Base-by-base conservation (phyloP, 768 basidiomycete species). In the Trametopsis cervina region DNA sequence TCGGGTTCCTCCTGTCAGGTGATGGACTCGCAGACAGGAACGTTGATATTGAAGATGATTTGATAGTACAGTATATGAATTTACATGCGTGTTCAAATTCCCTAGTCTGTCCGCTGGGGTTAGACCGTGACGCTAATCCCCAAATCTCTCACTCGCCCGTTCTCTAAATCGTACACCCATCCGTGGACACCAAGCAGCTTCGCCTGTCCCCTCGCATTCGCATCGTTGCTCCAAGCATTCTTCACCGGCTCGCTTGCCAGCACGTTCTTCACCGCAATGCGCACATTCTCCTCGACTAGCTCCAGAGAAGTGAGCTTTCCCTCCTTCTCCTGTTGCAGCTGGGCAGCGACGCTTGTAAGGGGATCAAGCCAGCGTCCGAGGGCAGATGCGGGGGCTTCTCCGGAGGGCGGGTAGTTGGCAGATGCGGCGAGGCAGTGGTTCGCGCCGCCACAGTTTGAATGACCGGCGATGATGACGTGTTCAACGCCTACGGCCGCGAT, bases 381-480 rank as follows among this genome's bases (percentile, higher is more conserved):
- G 73, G 62, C 45, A 42, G 52, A 40, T 24, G 36, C 21, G 22
- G 47, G 40, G 22, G 24, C 24, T 9, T 11, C 39, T 10, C 39
- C 33, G 10, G n/a, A 21, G 13, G 46, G 33, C 20, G 24, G 20
- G 40, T 23, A 36, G 7, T 18, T 17, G n/a, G 24, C 38, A 47
- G 68, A 72, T 37, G 78, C 75, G 0, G 61, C 56, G 35, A 78
- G 65, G 42, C 79, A 79, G 4, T 83, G 80, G 0, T 67, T 62
- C 2, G 78, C 85, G 44, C 91, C 91, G 46, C 89, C 91, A 61
- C 91, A 95, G 47, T 79, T 70, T 10, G 83, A 81, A 62, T 95
- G 91, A 15, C 91, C 91, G 21, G 84, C 86, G 57, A 94, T 69
- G 52, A 89, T 69, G 51, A 94, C 88, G 72, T 93, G 85, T 67